Conservation (phyloP, 257 asterid genomes). For the Lycium barbarum region DNA sequence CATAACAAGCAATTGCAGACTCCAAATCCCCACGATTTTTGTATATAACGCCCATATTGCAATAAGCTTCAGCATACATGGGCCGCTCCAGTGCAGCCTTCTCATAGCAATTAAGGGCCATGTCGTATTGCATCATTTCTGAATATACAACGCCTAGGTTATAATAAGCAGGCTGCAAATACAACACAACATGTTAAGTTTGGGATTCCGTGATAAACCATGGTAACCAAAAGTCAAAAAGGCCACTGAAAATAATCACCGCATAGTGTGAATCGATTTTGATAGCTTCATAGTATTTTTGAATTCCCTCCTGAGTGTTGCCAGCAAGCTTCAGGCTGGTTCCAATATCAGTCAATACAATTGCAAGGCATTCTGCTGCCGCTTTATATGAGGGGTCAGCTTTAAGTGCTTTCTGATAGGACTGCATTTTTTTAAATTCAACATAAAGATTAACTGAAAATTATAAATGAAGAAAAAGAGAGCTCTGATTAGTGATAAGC, state of each 20-base stretch:
- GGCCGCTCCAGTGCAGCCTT: slow-evolving; percentile 97
- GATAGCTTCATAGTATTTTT: slow-evolving; percentile 94
- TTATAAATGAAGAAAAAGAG: slow-evolving; percentile 23
- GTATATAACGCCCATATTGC: slow-evolving; percentile 98
- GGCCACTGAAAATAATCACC: slow-evolving; percentile 49
- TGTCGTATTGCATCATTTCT: slow-evolving; percentile 99
- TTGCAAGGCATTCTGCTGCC: slow-evolving; percentile 94
- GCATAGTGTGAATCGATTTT: slow-evolving; percentile 91
- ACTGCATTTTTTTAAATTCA: slow-evolving; percentile 58
- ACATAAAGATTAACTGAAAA: slow-evolving; percentile 27
- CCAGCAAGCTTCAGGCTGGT: slow-evolving; percentile 99
- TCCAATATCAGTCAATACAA: slow-evolving; percentile 96
- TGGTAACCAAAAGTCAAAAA: background rate
- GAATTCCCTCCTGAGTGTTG: slow-evolving; percentile 94
- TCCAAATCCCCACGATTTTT: slow-evolving; percentile 98
- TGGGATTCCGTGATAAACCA: background rate
- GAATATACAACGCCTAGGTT: slow-evolving; percentile 99
- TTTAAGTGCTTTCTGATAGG: slow-evolving; percentile 88
- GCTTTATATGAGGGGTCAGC: slow-evolving; percentile 85
- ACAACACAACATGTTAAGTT: slow-evolving; percentile 13
- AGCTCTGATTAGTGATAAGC: background rate
- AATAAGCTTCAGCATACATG: slow-evolving; percentile 99
- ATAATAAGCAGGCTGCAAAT: slow-evolving; percentile 95
- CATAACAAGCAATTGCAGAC: slow-evolving; percentile 97
- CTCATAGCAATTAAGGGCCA: slow-evolving; percentile 92